Evolutionary conservation across 1,284 basidiomycete genomes (phyloP), one percentile per base, ranked within the genome.

Genomic region (Mycosarcoma maydis): DNA sequence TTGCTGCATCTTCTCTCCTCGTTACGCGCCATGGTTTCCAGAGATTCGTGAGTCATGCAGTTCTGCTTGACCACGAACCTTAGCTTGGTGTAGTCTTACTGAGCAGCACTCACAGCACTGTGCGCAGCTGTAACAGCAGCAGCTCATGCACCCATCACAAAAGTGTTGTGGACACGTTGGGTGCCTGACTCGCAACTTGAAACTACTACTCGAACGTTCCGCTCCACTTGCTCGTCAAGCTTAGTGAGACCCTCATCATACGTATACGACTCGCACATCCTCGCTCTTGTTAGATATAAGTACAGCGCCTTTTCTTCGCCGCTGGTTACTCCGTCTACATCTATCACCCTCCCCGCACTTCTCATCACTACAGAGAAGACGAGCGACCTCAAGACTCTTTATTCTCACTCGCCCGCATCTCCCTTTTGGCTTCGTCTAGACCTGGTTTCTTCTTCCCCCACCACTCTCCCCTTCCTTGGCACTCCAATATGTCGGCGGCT

Each of bases 81-180:
- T 11, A 11, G 32, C 16, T 34, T 34, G 7, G 36, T 9, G n/a
- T 7, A 37, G 16, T 10, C 16, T n/a, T 6, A 34, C 33, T n/a
- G 33, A 34, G 16, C 2, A n/a, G 10, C 4, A 34, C 6, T 6
- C 7, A 16, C 2, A 16, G 10, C 2, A 34, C 11, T 6, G 6
- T 11, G 33, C 33, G 33, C 16, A 16, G 16, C 16, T 41, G 39
- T 26, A 41, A 24, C 33, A 34, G n/a, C 7, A 6, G 27, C 27
- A 22, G 38, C 3, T 41, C 43, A 52, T 59, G 56, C 56, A 59
- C 33, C 56, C 56, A 43, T 30, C 56, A 52, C 38, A 23, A 40
- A n/a, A 37, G 32, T 23, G 2, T 10, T 4, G 23, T 20, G 20
- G 11, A n/a, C 13, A 13, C 13, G 23, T 14, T 24, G 23, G 11